A percentile compares a stretch with the other conserved stretches of the same genome.
Evolutionary conservation across 2,329 filamentous ascomycete genomes (phyloP).

Genomic region (Purpureocillium lavendulum): DNA sequence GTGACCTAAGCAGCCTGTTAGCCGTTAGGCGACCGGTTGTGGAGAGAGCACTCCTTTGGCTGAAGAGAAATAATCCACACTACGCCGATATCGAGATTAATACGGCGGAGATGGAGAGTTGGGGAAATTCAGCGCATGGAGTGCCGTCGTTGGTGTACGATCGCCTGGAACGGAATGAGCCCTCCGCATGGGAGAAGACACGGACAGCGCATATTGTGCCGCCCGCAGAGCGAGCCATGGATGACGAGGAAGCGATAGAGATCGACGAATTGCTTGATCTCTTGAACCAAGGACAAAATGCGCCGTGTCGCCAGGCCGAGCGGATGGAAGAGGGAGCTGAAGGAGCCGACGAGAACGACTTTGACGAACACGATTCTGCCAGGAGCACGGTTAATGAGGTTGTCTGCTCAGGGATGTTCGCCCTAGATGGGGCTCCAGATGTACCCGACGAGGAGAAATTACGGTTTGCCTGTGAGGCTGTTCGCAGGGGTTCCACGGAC

Average conservation of each 20-base stretch:
- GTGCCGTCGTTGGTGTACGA: conserved; percentile 4
- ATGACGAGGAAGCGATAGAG: conserved; percentile 1
- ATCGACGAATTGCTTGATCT: no score
- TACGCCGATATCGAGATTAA: conserved; percentile 6
- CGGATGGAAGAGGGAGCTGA: no score
- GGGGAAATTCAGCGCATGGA: conserved; percentile 4
- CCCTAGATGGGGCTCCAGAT: conserved; percentile 2
- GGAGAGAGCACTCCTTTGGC: no score
- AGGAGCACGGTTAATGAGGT: conserved; percentile 5
- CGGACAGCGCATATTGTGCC: conserved; percentile 6
- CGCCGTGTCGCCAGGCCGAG: no score
- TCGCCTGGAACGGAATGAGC: conserved; percentile 6
- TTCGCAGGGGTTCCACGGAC: neutral
- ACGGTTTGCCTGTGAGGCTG: neutral
- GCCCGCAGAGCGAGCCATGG: conserved; percentile 3
- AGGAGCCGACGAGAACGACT: no score
- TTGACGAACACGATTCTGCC: no score
- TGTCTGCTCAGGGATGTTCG: conserved; percentile 4
- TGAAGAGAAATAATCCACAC: no score
- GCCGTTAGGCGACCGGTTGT: no score
- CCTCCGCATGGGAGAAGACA: conserved; percentile 4
- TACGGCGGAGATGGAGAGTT: conserved; percentile 7
- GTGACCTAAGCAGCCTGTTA: conserved; percentile 1
- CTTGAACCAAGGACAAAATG: no score
- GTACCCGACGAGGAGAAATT: conserved; percentile 3